These are phyloP conservation scores for Saccharum hybrid DNA, from an alignment of 202 grass and related monocot species.

Conservation along the genomic window DNA sequence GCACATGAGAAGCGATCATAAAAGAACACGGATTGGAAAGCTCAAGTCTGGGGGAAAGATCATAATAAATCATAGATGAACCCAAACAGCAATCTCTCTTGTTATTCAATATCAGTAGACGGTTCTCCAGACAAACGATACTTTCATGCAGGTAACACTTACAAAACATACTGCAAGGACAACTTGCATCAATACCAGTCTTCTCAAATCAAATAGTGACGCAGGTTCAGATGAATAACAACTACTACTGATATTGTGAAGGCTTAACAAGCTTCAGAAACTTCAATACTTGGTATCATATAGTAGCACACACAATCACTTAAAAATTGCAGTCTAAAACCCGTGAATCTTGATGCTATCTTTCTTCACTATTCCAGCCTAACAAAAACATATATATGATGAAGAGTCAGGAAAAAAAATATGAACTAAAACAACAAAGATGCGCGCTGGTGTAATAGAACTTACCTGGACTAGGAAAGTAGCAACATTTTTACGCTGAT, in stretches of 20 bases:
- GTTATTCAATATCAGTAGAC: conserved; percentile 19
- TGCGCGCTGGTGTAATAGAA: not conserved
- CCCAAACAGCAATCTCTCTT: conserved; percentile 13
- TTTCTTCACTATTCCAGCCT: conserved; percentile 92
- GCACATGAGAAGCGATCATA: not conserved
- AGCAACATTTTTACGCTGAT: conserved; percentile 90
- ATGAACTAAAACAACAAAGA: not conserved
- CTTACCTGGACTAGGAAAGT: conserved; percentile 72
- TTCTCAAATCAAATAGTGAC: conserved; percentile 9
- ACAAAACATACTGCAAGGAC: conserved; percentile 33
- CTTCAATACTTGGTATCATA: conserved; percentile 20
- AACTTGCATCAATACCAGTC: conserved; percentile 49
- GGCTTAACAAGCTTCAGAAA: conserved; percentile 30
- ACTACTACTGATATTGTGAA: not conserved
- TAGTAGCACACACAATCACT: not conserved
- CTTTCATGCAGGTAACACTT: conserved; percentile 9
- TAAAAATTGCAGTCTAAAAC: conserved; percentile 49
- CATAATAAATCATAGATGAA: not conserved
- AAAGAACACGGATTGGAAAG: not conserved
- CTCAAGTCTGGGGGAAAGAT: too few species aligned
- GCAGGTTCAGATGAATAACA: conserved; percentile 8
- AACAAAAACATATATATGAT: not conserved
- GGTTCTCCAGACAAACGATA: conserved; percentile 11
- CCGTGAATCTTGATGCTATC: conserved; percentile 90
- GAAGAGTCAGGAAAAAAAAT: not conserved